Evolutionary conservation across 1,284 basidiomycete species (phyloP).

Genomic region (Amylostereum areolatum): DNA sequence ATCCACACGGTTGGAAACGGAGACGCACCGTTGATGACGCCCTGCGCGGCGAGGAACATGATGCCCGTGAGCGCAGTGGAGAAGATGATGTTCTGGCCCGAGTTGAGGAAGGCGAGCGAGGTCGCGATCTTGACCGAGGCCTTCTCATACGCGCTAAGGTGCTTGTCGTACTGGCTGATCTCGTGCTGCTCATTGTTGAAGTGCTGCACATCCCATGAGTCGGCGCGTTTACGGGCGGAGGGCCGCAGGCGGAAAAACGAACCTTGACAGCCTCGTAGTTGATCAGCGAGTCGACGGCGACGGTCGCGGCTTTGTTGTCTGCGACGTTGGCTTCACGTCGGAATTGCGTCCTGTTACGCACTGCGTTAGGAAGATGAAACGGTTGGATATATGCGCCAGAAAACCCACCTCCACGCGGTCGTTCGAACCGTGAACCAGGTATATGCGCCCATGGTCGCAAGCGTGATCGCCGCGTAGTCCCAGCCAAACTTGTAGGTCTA

Average conservation of each 20-base stretch:
- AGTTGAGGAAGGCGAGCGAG: conserved; percentile 89
- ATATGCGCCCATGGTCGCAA: conserved; percentile 83
- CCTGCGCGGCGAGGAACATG: conserved; percentile 96
- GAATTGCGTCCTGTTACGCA: conserved; percentile 74
- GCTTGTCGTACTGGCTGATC: conserved; percentile 87
- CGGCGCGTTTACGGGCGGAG: background rate
- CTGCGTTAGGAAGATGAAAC: background rate
- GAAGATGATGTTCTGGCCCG: conserved; percentile 96
- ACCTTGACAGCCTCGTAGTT: conserved; percentile 99
- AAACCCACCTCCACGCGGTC: conserved; percentile 83
- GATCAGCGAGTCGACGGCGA: conserved; percentile 92
- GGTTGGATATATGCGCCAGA: background rate
- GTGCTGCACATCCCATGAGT: conserved; percentile 53
- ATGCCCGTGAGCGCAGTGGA: conserved; percentile 88
- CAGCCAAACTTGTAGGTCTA: conserved; percentile 96
- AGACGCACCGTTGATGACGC: conserved; percentile 78
- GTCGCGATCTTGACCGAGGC: conserved; percentile 94
- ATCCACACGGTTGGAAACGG: background rate
- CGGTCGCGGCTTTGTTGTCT: conserved; percentile 93
- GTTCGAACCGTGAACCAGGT: conserved; percentile 97
- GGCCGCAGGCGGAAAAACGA: conserved; percentile 6
- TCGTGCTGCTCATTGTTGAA: conserved; percentile 98
- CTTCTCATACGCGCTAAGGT: conserved; percentile 85
- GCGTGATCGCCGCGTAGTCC: conserved; percentile 92
- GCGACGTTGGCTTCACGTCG: conserved; percentile 93